Base-by-base conservation (phyloP, 768 basidiomycete genomes). In the Pleurotus giganteus region DNA sequence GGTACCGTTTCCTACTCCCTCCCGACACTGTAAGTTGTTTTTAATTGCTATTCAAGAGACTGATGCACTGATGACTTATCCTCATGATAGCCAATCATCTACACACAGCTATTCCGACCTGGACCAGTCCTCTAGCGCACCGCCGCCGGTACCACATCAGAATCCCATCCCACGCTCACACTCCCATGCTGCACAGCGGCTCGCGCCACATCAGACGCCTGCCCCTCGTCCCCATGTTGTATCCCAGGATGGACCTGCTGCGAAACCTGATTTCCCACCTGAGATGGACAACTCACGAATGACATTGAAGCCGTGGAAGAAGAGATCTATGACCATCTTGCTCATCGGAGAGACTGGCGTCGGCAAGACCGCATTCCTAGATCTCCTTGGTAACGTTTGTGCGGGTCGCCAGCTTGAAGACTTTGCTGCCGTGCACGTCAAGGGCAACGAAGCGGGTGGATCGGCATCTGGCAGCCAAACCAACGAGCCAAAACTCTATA, bases 291-390 rank as follows among this genome's bases (percentile, higher is more conserved):
- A 41, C 19, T 41, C 39, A 7, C 2, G 4, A 23, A 49, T 34
- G 47, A 49, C 29, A 1, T 32, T 55, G 45, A 47, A 24, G n/a
- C 54, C 54, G 1, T 47, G 45, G 54, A 37, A 29, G 23, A 56
- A 56, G 37, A 21, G 23, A n/a, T 34, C 23, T 12, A 42, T 51
- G 4, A 47, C 56, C 23, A 54, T 53, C 21, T 3, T 56, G 29
- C 15, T 57, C 23, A 46, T 61, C 34, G 61, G 61, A 21, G 61
- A 62, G 32, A 62, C 61, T 0, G 61, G 61, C 15, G 59, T 60
- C 4, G 61, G 61, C 1, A 63, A 63, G 44, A 57, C 61, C 2
- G 53, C 55, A 7, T 34, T 63, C 15, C 37, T 63, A 12, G 46
- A 58, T n/a, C 41, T 63, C 9, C 46, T 63, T 12, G 57, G 55